Base-by-base conservation (phyloP, 257 asterid species). In the Galeopsis tetrahit region DNA sequence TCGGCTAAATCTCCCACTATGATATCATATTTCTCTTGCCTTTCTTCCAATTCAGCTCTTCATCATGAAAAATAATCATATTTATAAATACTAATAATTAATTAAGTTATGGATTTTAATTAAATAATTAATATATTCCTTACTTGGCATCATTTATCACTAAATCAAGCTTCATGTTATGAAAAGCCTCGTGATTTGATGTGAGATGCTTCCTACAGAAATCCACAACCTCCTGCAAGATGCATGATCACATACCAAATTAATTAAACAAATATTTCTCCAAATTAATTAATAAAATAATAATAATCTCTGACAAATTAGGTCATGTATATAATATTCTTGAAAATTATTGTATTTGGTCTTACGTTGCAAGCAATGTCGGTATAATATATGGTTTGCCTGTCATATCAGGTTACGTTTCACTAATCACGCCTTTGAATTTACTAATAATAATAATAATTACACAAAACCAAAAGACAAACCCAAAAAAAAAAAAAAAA, bases 1-100 rank as follows among this genome's bases (percentile, higher is more conserved):
- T 93, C 98, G 0, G 98, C 98, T 64, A 93, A 84, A 76, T 93
- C 98, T 68, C 98, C 98, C 68, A 93, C 96, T 53, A 93, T 91
- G 0, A 94, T 70, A 21, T 94, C 98, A 63, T 82, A 94, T 60
- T 88, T 91, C 62, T 94, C 97, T 39, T 86, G 71, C 70, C 97
- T 89, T 2, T 61, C 64, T 80, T 94, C 95, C 85, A 94, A 67
- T 75, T 89, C 97, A 78, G 80, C 96, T 73, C 97, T 93, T 52
- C 63, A 34, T 57, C 2, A 81, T 0, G 17, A 69, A 76, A 10
- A 52, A 71, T 36, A 39, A 46, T 15, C 2, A 61, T 38, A 10
- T 56, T 21, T 21, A 21, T 21, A 21, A 21, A 21, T 21, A 21
- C 0, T n/a, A 68, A 0, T 5, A 35, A 8, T 11, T 9, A 51